Evolutionary conservation across 768 basidiomycete genomes (phyloP), one percentile per base, ranked within the genome.

Genomic region (Collybia mongolica): DNA sequence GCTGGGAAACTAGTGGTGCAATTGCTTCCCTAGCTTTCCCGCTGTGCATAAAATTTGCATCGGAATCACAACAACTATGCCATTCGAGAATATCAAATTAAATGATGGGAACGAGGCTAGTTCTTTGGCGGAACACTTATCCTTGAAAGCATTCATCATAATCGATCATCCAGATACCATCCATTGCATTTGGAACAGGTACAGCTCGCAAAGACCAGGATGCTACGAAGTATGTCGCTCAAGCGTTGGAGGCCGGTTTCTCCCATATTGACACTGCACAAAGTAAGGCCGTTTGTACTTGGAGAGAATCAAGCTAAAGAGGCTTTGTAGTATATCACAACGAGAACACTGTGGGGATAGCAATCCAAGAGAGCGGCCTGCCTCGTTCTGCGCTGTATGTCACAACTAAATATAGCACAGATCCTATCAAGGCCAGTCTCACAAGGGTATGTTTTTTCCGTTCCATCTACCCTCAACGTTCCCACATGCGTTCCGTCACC

Each of bases 361-460:
- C 73, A 19, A 71, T 80, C 43, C 63, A 63, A 15, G 72, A 80
- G 48, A 76, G 72, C 28, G 78, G 77, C 0, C 54, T 81, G 2
- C 52, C 57, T 24, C 73, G 80, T 32, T 63, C 69, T 17, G 68
- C 78, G 1, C 43, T 83, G 5, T 83, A 67, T 49, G 62, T 83
- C 28, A 82, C 82, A 0, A 79, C 81, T 15, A 86, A 86, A 60
- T 86, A 77, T 56, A 62, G 62, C 2, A 56, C 57, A 9, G 72
- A 72, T 1, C 66, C 69, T 7, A 65, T 83, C 18, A 54, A 67
- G 15, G 61, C 63, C 6, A 85, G 84, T 60, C 55, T 88, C 47
- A 50, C 61, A 6, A 75, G 79, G 60, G 85, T 83, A 36, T 7
- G 69, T 52, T 28, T 2, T n/a, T 17, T 20, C 32, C 17, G 42